phyloP scores from a whole-genome alignment of 2,329 filamentous ascomycete species.

The Colletotrichum coccodes region DNA sequence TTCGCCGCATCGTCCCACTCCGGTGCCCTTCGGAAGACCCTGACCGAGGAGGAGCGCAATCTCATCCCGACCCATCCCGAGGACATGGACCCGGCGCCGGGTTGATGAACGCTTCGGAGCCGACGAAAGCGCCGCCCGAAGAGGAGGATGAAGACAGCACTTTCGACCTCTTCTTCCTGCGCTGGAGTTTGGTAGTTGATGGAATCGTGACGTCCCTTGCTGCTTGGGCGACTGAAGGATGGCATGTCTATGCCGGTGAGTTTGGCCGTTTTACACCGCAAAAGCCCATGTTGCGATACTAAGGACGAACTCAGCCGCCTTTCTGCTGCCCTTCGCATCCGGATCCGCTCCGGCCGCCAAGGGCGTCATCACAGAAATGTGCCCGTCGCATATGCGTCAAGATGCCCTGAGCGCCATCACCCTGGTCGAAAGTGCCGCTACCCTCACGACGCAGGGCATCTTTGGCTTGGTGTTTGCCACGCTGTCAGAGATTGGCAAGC shows the following conservation, averaged over 20 bases:
- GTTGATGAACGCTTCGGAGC: constrained; percentile 56
- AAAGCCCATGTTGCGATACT: neutral
- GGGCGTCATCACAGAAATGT: constrained; percentile 79
- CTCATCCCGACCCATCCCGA: constrained; percentile 50
- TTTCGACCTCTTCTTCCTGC: constrained; percentile 76
- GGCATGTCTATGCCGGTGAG: constrained; percentile 74
- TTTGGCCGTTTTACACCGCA: neutral
- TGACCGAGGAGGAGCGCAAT: constrained; percentile 17
- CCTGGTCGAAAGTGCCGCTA: constrained; percentile 75
- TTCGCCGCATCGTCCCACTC: constrained; percentile 35
- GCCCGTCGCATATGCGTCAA: constrained; percentile 66
- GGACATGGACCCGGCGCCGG: constrained; percentile 52
- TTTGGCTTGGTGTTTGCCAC: constrained; percentile 76
- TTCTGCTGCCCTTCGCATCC: constrained; percentile 73
- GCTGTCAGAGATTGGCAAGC: constrained; percentile 67
- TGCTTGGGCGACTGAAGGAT: constrained; percentile 69
- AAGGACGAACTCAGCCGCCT: constrained; percentile 56
- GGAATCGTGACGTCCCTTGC: constrained; percentile 71
- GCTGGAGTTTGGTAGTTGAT: constrained; percentile 73
- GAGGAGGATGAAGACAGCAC: constrained; percentile 58
- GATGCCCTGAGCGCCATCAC: constrained; percentile 78
- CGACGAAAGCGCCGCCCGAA: constrained; percentile 42
- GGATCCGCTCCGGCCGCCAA: constrained; percentile 77
- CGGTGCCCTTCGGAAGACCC: constrained; percentile 17
- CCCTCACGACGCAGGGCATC: constrained; percentile 70